Evolutionary conservation across 495 filamentous ascomycete genomes (phyloP), one percentile per base, ranked within the genome.

Genomic region (Amorphotheca resinae): DNA sequence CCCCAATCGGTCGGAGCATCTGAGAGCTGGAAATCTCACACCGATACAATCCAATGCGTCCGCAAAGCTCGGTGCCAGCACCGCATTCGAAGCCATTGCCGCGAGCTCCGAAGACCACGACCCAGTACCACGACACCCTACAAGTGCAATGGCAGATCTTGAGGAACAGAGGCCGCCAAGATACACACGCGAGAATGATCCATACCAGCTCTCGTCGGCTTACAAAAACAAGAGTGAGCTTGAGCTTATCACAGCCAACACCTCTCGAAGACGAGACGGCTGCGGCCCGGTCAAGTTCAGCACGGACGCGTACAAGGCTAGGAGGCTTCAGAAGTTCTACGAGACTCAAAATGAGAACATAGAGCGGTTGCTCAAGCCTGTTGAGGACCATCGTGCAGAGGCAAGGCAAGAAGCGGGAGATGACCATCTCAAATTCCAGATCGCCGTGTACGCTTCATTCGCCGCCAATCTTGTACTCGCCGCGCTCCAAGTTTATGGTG

Each of bases 311-410:
- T 52, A 58, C 35, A 57, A 64, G 21, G 72, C 83, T 5, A 75
- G 71, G 23, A 82, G 80, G 48, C 59, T 98, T 7, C 70, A 84
- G 48, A 73, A 76, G 18, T 98, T 95, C 67, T 98, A 98, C 65
- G 72, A 87, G 53, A 70, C 66, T 15, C 91, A 98, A 62, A 98
- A 98, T 56, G 82, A 86, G 60, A 89, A 83, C 51, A 96, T 98
- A 53, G 74, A 93, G 64, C 74, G 82, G 12, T 72, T 96, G 64
- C 71, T 98, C 44, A 95, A 91, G 60, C 84, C 84, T 5, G 87
- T 96, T 2, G 84, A 93, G 55, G 87, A 95, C 56, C 93, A 96
- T 57, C 67, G 81, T 26, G 74, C 78, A 22, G 76, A 83, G 14
- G 87, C 87, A 25, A 80, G 79, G 45, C 78, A 91, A 46, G 73